Evolutionary conservation across 208 protist genomes (phyloP), one percentile per base, ranked within the genome.

Genomic region (Spironucleus salmonicida): DNA sequence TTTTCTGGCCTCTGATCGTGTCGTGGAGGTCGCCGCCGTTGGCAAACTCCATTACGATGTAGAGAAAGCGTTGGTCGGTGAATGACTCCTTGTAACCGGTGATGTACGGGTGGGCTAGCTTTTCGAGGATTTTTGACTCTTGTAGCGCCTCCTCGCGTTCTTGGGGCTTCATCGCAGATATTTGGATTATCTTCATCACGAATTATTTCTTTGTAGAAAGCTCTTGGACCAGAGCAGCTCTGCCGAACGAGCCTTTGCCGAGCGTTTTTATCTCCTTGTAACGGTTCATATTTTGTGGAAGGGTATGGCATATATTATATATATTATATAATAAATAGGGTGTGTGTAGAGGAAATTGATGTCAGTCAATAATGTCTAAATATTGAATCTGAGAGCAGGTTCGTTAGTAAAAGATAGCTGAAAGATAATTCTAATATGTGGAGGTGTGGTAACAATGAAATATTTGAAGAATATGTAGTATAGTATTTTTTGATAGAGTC

Each of bases 11-110:
- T 42, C 76, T 38, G 1, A 79, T 79, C 0, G 27, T 1, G 4
- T 35, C 26, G 29, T 64, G 40, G 7, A 81, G 59, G 35, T 79
- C 77, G 23, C 79, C 79, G 9, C 40, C 53, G 19, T 77, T 59
- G 40, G 75, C 74, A 78, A 75, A 78, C 7, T 81, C 79, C 79
- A 81, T 81, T 27, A 81, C 79, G 58, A 81, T 81, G 35, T 76
- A 58, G 0, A 81, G 40, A 34, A 40, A 62, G 1, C 42, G 1
- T 29, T 49, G 1, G 7, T 68, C 59, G 11, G 61, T 32, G 41
- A 78, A 81, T 15, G 62, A 76, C 23, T 81, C 79, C 11, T 74
- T 1, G 45, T 81, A 81, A 1, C 0, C 40, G 26, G 78, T 57
- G 34, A 81, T 79, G 30, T 78, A 38, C 1, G 76, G 76, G 41